phyloP scores from a whole-genome alignment of 768 basidiomycete genomes.

The Tulasnella calospora region DNA sequence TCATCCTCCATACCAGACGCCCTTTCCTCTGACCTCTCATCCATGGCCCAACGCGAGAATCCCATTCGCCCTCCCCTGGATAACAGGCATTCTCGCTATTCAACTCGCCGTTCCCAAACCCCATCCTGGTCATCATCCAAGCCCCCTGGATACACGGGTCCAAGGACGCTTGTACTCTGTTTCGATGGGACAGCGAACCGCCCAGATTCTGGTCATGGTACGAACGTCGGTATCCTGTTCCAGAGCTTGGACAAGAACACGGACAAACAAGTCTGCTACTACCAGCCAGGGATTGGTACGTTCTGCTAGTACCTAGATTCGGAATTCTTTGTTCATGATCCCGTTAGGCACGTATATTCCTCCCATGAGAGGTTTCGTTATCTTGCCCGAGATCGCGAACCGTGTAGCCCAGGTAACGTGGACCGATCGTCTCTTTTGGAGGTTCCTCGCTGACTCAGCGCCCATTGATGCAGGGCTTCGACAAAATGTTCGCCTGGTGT shows the following conservation, averaged over 20 bases:
- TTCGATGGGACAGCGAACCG: constrained; percentile 6
- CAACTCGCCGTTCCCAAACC: background rate
- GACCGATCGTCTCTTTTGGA: background rate
- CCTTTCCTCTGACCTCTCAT: background rate
- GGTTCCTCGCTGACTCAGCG: no score
- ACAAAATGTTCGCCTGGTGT: no score
- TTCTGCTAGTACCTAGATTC: background rate
- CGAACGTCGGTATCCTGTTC: background rate
- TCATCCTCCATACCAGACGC: background rate
- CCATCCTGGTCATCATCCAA: background rate
- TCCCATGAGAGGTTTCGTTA: background rate
- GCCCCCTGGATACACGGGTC: background rate
- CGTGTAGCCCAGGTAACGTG: background rate
- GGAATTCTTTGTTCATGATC: background rate
- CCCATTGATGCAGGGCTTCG: no score
- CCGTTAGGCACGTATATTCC: background rate
- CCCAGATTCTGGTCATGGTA: background rate
- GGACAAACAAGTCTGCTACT: background rate
- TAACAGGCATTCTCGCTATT: background rate
- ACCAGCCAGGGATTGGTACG: background rate
- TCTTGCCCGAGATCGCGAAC: background rate
- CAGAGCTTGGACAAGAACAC: background rate
- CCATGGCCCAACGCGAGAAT: background rate
- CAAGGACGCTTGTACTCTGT: background rate
- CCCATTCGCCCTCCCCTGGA: background rate